Evolutionary conservation across 257 asterid species (phyloP).

Genomic region (Eustoma russellianum): DNA sequence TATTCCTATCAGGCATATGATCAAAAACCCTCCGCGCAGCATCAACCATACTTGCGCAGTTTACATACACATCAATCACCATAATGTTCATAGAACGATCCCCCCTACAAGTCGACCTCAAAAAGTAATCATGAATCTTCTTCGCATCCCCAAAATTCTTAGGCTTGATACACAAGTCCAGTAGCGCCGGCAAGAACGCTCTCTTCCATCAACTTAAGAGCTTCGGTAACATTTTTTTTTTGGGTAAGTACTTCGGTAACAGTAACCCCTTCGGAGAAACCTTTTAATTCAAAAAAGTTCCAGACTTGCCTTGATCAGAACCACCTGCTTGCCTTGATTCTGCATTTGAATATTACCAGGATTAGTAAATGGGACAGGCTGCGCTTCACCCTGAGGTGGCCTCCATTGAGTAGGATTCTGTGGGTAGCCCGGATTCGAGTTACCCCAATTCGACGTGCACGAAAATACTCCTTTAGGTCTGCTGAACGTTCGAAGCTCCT

Average conservation of each 20-base stretch:
- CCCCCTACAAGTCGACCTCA: slow-evolving; percentile 65
- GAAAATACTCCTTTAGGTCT: slow-evolving; percentile 9
- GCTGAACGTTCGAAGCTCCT: slow-evolving; percentile 4
- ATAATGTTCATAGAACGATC: slow-evolving; percentile 52
- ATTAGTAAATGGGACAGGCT: not conserved
- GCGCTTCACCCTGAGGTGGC: slow-evolving; percentile 4
- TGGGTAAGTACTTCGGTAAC: too few relatives aligned
- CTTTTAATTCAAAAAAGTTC: slow-evolving; percentile 42
- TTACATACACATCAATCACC: slow-evolving; percentile 73
- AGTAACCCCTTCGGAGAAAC: slow-evolving; percentile 62
- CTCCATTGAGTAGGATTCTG: slow-evolving; percentile 5
- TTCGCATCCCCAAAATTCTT: slow-evolving; percentile 83
- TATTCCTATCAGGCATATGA: slow-evolving; percentile 78
- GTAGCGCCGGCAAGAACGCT: slow-evolving; percentile 58
- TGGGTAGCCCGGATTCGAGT: not conserved
- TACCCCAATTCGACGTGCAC: not conserved
- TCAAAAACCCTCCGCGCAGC: slow-evolving; percentile 85
- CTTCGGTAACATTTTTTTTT: slow-evolving; percentile 82
- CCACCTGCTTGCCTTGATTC: slow-evolving; percentile 27
- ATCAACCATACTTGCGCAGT: slow-evolving; percentile 86
- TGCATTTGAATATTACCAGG: slow-evolving; percentile 23
- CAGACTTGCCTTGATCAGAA: slow-evolving; percentile 17
- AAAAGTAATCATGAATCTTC: slow-evolving; percentile 76
- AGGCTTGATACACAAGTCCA: slow-evolving; percentile 53
- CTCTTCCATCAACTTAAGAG: slow-evolving; percentile 64